Evolutionary conservation across 2,329 filamentous ascomycete genomes (phyloP).

Genomic region (Trichoderma koningii): DNA sequence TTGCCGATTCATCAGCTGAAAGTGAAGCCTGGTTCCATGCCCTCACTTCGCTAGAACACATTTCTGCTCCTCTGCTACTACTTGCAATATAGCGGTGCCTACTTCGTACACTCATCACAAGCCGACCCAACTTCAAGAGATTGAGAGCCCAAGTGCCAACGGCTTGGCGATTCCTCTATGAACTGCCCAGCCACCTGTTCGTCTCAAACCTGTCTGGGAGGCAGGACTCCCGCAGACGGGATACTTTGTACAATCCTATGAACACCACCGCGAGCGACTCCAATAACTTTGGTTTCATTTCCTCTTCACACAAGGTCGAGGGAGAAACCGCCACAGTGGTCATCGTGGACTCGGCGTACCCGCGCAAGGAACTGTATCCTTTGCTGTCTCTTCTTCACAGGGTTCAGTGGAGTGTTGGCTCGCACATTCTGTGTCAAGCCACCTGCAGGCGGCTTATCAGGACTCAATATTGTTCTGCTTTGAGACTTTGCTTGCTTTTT

Average conservation of each 20-base stretch:
- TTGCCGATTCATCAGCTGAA: background rate
- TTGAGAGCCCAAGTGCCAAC: background rate
- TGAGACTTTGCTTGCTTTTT: constrained; percentile 8
- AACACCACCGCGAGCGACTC: background rate
- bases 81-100: no score
- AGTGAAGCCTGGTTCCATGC: constrained; percentile 9
- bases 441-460: constrained; percentile 18
- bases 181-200: background rate
- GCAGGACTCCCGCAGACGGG: background rate
- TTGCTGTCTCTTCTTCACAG: background rate
- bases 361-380: background rate
- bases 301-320: background rate
- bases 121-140: background rate
- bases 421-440: constrained; percentile 4
- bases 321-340: background rate
- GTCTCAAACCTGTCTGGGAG: background rate
- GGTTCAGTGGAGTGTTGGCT: background rate
- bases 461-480: constrained; percentile 16
- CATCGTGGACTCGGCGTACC: background rate
- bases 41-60: background rate
- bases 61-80: no score
- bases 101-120: background rate
- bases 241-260: background rate
- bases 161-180: background rate
- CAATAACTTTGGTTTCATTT: background rate